These are phyloP conservation scores for Dissophora globulifera DNA, from an alignment of 192 early-diverging fungal genomes.

Conservation along the genomic window DNA sequence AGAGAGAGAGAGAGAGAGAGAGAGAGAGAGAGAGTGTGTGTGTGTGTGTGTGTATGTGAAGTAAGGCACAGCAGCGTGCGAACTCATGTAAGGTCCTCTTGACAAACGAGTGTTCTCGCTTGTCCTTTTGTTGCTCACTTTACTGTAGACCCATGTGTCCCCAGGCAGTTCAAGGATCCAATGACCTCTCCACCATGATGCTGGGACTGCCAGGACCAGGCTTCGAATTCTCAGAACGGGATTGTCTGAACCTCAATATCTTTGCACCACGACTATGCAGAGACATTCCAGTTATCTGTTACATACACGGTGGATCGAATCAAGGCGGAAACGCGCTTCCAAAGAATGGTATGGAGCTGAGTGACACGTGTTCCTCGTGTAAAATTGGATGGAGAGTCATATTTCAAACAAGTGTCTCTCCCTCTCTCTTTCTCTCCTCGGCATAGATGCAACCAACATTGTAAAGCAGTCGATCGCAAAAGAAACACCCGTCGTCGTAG, in stretches of 20 bases:
- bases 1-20: no score
- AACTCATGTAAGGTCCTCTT: no score
- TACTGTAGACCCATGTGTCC: constrained; percentile 46
- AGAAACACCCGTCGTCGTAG: constrained; percentile 53
- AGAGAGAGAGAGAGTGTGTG: no score
- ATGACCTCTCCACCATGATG: constrained; percentile 34
- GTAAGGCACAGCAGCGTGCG: no score
- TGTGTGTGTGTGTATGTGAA: no score
- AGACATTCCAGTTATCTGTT: constrained; percentile 42
- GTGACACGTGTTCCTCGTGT: no score
- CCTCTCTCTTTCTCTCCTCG: no score
- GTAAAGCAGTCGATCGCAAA: constrained; percentile 44
- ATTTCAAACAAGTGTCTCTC: no score
- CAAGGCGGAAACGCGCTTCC: constrained; percentile 46
- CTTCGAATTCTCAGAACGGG: constrained; percentile 43
- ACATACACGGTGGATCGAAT: constrained; percentile 44
- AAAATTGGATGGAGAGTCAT: no score
- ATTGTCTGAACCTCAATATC: constrained; percentile 44
- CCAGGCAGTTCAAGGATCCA: constrained; percentile 21
- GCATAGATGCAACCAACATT: constrained; percentile 50
- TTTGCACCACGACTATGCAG: constrained; percentile 27
- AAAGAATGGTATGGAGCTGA: constrained; percentile 34
- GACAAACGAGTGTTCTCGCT: no score
- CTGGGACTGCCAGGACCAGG: constrained; percentile 40
- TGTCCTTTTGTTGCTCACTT: not conserved